Conservation (phyloP, 1,284 basidiomycete genomes). For the Cystobasidium pallidum region DNA sequence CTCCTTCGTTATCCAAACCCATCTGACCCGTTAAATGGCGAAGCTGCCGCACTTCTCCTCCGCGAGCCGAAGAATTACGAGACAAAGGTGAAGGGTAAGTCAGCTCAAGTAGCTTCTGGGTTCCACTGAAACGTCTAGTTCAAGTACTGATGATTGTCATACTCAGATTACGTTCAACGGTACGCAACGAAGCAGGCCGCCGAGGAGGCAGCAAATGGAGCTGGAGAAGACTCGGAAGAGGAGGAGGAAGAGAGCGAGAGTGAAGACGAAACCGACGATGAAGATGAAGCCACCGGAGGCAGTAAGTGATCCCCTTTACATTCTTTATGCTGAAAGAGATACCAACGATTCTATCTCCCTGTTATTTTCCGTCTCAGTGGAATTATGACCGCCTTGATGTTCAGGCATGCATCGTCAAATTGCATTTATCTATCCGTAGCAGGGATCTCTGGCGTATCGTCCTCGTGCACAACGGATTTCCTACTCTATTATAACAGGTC, state of each 20-base stretch:
- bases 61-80: constrained; percentile 95
- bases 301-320: too few species aligned
- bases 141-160: background rate
- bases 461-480: too few species aligned
- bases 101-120: too few species aligned
- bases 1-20: constrained; percentile 96
- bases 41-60: constrained; percentile 95
- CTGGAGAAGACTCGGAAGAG: constrained; percentile 64
- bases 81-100: constrained; percentile 80
- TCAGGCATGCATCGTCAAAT: background rate
- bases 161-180: constrained; percentile 77
- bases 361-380: constrained; percentile 18
- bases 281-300: constrained; percentile 60
- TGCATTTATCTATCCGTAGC: too few species aligned
- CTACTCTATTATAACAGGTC: too few species aligned
- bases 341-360: background rate
- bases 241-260: constrained; percentile 63
- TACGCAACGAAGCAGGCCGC: constrained; percentile 79
- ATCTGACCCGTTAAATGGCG: constrained; percentile 94
- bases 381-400: constrained; percentile 7
- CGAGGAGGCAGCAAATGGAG: constrained; percentile 62
- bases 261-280: constrained; percentile 54
- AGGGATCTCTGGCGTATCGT: too few species aligned
- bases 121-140: too few species aligned
- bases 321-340: background rate